phyloP scores from a whole-genome alignment of 208 protist species.

The Vickermania ingenoplastis region DNA sequence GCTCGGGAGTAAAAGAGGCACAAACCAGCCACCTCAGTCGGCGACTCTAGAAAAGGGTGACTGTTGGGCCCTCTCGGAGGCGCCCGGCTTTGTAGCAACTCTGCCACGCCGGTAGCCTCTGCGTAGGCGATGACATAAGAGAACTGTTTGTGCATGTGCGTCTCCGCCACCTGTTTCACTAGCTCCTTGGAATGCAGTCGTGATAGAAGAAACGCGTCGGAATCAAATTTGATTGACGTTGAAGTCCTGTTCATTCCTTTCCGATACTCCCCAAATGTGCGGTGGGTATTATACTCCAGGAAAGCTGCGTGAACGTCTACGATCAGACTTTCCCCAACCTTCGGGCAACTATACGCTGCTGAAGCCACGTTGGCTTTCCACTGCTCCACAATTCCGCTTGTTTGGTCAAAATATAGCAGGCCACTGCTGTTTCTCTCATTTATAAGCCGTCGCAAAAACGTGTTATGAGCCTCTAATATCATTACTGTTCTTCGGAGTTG shows the following conservation, averaged over 20 bases:
- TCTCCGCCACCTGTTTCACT: conserved; percentile 24
- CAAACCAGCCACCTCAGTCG: conserved; percentile 25
- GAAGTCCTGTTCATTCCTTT: conserved; percentile 13
- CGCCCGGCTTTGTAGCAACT: too few species aligned
- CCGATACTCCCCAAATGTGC: conserved; percentile 38
- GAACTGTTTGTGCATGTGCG: conserved; percentile 54
- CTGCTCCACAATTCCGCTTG: not conserved
- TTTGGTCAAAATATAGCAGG: not conserved
- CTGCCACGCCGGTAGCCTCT: too few species aligned
- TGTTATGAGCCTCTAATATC: not conserved
- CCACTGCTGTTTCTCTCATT: not conserved
- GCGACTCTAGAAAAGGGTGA: conserved; percentile 17
- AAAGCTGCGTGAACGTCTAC: conserved; percentile 29
- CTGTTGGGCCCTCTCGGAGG: conserved; percentile 1
- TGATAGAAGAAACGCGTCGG: conserved; percentile 26
- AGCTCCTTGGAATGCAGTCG: conserved; percentile 37
- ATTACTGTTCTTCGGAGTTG: not conserved
- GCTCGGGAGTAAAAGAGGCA: conserved; percentile 23
- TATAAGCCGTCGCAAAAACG: not conserved
- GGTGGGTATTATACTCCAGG: conserved; percentile 35
- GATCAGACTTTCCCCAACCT: not conserved
- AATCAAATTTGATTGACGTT: conserved; percentile 16
- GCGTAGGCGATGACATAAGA: too few species aligned
- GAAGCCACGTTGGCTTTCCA: not conserved
- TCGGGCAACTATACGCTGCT: not conserved